Evolutionary conservation across 805 yeast species (phyloP), one percentile per base, ranked within the genome.

Genomic region (Wickerhamiella australiensis): DNA sequence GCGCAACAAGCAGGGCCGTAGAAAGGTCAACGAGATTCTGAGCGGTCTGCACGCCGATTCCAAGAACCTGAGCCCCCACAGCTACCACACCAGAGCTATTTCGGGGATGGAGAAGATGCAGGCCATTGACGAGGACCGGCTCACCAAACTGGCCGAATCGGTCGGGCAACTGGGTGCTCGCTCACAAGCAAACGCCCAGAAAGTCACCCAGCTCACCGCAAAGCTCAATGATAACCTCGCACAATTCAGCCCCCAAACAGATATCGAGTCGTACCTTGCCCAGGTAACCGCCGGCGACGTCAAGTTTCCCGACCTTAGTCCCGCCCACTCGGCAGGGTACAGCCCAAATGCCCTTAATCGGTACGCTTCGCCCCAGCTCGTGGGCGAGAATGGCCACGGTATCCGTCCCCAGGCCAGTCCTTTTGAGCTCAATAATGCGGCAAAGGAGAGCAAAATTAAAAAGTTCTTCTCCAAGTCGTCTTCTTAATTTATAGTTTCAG

Each of bases 121-220:
- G 77, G 60, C 67, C 25, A 43, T 53, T 35, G 61, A 58, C 43
- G 50, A 42, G 59, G 68, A 68, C 64, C 78, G 85, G 66, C 71
- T 77, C 64, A 70, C 66, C 53, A 72, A 78, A 51, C 68, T 85
- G 53, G 81, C 84, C 61, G 79, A 79, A 50, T 72, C 80, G 50
- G 70, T 87, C 49, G 69, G 80, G 46, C 78, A 78, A 59, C 81
- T 77, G 59, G 76, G 78, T 61, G 76, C 84, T n/a, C 74, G 77
- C 41, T 68, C 72, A 50, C 71, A 73, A 43, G 85, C 82, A 58
- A 68, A 70, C 42, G 60, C 78, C 25, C 71, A 69, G 53, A 63
- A 63, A 33, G 66, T 69, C 33, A 68, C 73, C 11, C 63, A 66
- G 36, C 66, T 70, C 22, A 75, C 78, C 60, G 95, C 87, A 65